Conservation (phyloP, 1,139 yeast species). For the Chernovozyma aurita region DNA sequence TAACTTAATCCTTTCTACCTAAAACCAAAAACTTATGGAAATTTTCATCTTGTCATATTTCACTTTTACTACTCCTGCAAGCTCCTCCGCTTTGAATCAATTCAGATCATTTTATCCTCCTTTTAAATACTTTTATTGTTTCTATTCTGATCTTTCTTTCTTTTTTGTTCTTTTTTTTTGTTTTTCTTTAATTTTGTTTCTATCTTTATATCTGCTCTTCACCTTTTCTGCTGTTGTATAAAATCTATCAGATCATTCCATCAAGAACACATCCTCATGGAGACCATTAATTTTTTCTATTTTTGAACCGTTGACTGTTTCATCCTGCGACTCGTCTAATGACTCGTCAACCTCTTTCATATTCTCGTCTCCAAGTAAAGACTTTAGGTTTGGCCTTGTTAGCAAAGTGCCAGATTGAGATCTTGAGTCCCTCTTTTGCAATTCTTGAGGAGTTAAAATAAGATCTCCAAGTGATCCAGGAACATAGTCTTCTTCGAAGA, state of each 20-base stretch:
- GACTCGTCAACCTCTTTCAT: slow-evolving; percentile 6
- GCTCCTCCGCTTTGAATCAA: too few relatives aligned
- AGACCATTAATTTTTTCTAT: slow-evolving; percentile 8
- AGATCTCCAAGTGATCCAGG: slow-evolving; percentile 72
- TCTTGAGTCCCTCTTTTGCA: slow-evolving; percentile 60
- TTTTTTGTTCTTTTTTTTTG: background rate
- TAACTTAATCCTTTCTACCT: too few relatives aligned
- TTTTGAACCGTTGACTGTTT: slow-evolving; percentile 11
- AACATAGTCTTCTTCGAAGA: slow-evolving; percentile 67
- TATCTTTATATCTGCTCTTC: too few relatives aligned
- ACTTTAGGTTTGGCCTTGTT: slow-evolving; percentile 29
- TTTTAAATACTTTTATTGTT: too few relatives aligned
- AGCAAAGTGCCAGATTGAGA: slow-evolving; percentile 45
- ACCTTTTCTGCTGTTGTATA: too few relatives aligned
- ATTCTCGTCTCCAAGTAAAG: slow-evolving; percentile 5
- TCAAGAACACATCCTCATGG: slow-evolving; percentile 28
- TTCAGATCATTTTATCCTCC: too few relatives aligned
- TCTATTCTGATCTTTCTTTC: too few relatives aligned
- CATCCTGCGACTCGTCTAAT: slow-evolving; percentile 7
- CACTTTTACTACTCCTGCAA: too few relatives aligned
- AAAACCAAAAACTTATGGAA: too few relatives aligned
- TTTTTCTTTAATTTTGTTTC: background rate
- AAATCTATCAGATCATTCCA: too few relatives aligned
- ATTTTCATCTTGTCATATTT: too few relatives aligned
- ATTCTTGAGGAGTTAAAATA: slow-evolving; percentile 71